These are phyloP conservation scores for Candida rishiriensis DNA, from an alignment of 805 yeast species.

Conservation along the genomic window DNA sequence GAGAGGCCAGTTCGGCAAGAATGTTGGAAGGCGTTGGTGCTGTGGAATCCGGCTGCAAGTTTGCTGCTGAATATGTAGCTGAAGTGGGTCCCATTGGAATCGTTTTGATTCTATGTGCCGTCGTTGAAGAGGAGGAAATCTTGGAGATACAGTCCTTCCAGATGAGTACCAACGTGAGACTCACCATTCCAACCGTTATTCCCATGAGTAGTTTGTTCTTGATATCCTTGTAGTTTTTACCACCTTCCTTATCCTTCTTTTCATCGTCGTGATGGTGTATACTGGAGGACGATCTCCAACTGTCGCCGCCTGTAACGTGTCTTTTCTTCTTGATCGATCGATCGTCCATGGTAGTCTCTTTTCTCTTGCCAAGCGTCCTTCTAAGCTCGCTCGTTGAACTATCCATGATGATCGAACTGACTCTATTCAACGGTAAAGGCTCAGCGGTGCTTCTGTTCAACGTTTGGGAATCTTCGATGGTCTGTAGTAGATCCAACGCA, in stretches of 20 bases:
- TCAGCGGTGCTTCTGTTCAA: constrained; percentile 3
- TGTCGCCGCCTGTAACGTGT: background rate
- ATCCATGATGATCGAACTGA: constrained; percentile 23
- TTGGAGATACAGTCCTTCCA: constrained; percentile 18
- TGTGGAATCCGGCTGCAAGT: background rate
- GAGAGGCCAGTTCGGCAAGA: background rate
- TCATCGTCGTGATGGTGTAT: background rate
- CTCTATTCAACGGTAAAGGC: constrained; percentile 11
- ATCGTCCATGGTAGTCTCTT: background rate
- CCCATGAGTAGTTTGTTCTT: constrained; percentile 21
- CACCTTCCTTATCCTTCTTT: constrained; percentile 1
- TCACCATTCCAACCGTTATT: constrained; percentile 26
- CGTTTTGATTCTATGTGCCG: too few species aligned
- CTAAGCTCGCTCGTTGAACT: constrained; percentile 10
- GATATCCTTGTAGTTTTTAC: constrained; percentile 5
- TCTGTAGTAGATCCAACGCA: constrained; percentile 7
- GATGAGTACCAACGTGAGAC: constrained; percentile 25
- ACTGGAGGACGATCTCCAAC: too few species aligned
- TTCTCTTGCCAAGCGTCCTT: background rate
- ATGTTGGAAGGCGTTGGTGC: background rate
- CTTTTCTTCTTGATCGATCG: background rate
- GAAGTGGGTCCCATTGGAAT: too few species aligned
- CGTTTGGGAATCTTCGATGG: background rate
- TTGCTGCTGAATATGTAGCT: background rate
- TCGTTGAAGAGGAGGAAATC: background rate